Evolutionary conservation across 2,329 filamentous ascomycete species (phyloP), one percentile per base, ranked within the genome.

Genomic region (Ascochyta pisi): DNA sequence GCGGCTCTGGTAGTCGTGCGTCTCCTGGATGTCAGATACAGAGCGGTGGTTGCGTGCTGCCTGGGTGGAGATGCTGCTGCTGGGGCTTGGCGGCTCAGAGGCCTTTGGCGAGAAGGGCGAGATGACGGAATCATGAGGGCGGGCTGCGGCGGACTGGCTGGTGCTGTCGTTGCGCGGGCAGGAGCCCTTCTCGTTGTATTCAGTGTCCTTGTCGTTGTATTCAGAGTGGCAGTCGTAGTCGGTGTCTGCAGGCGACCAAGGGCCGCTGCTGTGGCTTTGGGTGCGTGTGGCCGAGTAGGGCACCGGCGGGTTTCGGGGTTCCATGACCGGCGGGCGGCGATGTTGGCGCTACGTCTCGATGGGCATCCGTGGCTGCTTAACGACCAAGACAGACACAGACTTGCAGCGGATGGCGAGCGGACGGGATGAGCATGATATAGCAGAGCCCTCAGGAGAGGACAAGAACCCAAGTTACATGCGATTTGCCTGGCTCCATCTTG

Each of bases 51-150:
- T 62, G 34, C 60, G 61, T 19, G 47, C 57, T 24, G 54, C 60
- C n/a, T 41, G 10, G 38, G 66, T 70, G 29, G 68, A 68, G 62
- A 71, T 64, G 68, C 70, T 71, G 66, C 69, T 71, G 65, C 56
- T 51, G 40, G 68, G 69, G 64, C 73, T 76, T 63, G 73, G 70
- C 63, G 71, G 65, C 29, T 65, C 68, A 13, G 67, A 69, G 24
- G 60, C 50, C 54, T 71, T 72, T 38, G 71, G 73, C 45, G 71
- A 74, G 49, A 73, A 71, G 19, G 71, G 72, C 37, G 74, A 76
- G 57, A 76, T 73, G 63, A 76, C 72, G 23, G 73, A 76, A 59
- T 76, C 74, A 58, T 73, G 74, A 10, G 60, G 61, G 39, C 58
- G 67, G 57, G 60, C 61, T 37, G 55, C 56, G 57, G 63, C 66